A percentile compares a stretch with the other conserved stretches of the same genome.
Evolutionary conservation across 2,329 filamentous ascomycete genomes (phyloP).

Genomic region (Beauveria scarabaeidicola): DNA sequence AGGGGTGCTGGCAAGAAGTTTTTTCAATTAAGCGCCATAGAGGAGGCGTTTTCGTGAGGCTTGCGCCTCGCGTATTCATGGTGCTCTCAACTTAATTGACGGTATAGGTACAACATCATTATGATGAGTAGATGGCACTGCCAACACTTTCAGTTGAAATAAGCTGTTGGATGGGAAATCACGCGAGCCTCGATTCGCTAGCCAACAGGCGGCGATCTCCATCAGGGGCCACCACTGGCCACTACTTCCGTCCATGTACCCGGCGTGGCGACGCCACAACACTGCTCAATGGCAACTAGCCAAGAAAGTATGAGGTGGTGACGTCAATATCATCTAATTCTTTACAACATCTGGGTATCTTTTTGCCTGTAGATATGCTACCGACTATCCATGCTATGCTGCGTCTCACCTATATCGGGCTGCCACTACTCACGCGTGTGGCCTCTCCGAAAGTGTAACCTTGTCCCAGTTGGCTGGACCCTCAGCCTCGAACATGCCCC

Average conservation of each 20-base stretch:
- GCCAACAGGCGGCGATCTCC: not conserved
- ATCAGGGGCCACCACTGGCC: not conserved
- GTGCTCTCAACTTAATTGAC: too few relatives aligned
- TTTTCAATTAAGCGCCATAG: too few relatives aligned
- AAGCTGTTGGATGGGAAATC: not conserved
- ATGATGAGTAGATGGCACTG: not conserved
- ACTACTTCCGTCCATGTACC: not conserved
- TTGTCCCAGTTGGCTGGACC: constrained; percentile 46
- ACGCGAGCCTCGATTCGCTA: not conserved
- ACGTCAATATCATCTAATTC: not conserved
- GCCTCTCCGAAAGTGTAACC: constrained; percentile 23
- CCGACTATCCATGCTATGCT: not conserved
- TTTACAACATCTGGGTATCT: constrained; percentile 2
- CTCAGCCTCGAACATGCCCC: constrained; percentile 59
- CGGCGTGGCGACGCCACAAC: not conserved
- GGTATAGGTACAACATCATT: too few relatives aligned
- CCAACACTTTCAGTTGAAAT: not conserved
- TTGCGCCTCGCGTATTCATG: too few relatives aligned
- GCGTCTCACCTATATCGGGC: not conserved
- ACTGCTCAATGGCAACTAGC: not conserved
- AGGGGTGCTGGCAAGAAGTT: too few relatives aligned
- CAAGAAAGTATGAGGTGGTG: not conserved
- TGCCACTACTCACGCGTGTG: constrained; percentile 17
- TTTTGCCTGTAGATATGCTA: not conserved
- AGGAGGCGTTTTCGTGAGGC: too few relatives aligned